Percentiles rank a stretch among this genome's conserved stretches.
Evolutionary conservation across 176 grass and related monocot genomes (phyloP).

Genomic region (Pontederia crassipes): DNA sequence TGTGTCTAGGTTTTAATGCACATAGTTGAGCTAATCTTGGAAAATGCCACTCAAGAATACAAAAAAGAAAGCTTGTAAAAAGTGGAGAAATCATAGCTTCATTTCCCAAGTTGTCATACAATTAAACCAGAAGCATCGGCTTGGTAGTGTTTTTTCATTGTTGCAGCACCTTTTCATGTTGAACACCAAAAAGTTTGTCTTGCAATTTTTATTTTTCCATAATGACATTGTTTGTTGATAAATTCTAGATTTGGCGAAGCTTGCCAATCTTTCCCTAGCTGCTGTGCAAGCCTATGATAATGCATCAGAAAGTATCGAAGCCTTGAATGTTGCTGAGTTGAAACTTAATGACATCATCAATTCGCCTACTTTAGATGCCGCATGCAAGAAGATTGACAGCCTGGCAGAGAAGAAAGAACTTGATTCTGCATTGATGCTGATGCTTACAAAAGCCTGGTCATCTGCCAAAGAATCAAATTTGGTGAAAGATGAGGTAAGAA

Average conservation of each 20-base stretch:
- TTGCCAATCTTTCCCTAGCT: constrained; percentile 74
- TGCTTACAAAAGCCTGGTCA: constrained; percentile 84
- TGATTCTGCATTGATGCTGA: constrained; percentile 53
- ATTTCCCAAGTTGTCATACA: too few species aligned
- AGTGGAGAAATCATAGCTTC: too few species aligned
- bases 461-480: constrained; percentile 74
- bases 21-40: too few species aligned
- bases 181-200: not conserved
- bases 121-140: too few species aligned
- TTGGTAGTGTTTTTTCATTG: not conserved
- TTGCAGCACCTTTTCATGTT: not conserved
- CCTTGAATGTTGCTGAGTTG: constrained; percentile 51
- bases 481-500: constrained; percentile 63
- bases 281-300: constrained; percentile 71
- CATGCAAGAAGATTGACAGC: constrained; percentile 81
- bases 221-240: not conserved
- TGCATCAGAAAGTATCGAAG: constrained; percentile 44
- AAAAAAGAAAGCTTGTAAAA: too few species aligned
- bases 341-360: constrained; percentile 83
- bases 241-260: constrained; percentile 57
- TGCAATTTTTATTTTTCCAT: not conserved
- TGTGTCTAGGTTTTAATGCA: too few species aligned
- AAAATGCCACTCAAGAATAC: too few species aligned
- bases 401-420: constrained; percentile 85
- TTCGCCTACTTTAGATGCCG: constrained; percentile 48